Conservation (phyloP, 2,329 filamentous ascomycete genomes). For the Teratosphaeria viscida region DNA sequence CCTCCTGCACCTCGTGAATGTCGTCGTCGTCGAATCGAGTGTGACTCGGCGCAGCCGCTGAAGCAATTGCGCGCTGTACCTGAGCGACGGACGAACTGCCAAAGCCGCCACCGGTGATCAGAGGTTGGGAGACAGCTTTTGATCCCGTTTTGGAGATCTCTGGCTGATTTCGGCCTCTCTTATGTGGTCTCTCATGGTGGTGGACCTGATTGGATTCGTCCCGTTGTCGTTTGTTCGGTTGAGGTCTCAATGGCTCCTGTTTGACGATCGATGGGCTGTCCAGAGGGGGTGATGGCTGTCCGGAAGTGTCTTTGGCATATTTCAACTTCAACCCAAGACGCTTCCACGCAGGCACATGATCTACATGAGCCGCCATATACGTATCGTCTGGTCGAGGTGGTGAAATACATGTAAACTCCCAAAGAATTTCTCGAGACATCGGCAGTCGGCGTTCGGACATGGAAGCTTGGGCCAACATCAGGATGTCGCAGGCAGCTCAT, state of each 20-base stretch:
- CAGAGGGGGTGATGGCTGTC: slow-evolving; percentile 1
- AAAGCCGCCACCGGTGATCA: not conserved
- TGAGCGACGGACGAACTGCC: not conserved
- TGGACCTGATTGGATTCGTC: not conserved
- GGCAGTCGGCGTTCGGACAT: not conserved
- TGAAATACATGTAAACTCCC: not conserved
- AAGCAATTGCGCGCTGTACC: not conserved
- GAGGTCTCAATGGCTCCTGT: not conserved
- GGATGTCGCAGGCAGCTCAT: not conserved
- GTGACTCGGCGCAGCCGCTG: slow-evolving; percentile 9
- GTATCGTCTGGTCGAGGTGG: slow-evolving; percentile 13
- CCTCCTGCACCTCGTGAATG: slow-evolving; percentile 7
- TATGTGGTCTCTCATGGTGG: not conserved
- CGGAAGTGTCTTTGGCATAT: slow-evolving; percentile 32
- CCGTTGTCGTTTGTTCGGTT: not conserved
- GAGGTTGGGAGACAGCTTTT: not conserved
- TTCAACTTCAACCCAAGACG: slow-evolving; percentile 51
- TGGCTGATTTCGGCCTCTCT: not conserved
- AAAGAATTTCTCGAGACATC: not conserved
- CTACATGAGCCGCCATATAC: slow-evolving; percentile 24
- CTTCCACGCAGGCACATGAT: slow-evolving; percentile 48
- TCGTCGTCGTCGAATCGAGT: slow-evolving; percentile 7
- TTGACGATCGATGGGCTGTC: not conserved
- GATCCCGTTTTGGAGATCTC: not conserved
- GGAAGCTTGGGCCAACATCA: not conserved